Base-by-base conservation (phyloP, 2,329 filamentous ascomycete species). In the Neopestalotiopsis sp. region DNA sequence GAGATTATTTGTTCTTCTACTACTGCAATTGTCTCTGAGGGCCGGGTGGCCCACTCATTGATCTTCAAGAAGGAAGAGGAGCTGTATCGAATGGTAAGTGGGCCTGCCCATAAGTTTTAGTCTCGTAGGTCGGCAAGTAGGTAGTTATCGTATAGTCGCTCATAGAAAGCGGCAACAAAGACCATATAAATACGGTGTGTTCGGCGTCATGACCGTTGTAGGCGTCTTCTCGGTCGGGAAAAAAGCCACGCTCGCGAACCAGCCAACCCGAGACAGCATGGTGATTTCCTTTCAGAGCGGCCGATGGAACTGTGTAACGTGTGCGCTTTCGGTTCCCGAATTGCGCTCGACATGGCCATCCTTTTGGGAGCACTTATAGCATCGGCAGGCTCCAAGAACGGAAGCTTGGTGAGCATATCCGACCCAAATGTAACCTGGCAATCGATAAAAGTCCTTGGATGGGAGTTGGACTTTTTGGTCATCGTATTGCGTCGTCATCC, bases 361-460 rank as follows among this genome's bases (percentile, higher is more conserved):
- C 34, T 38, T 32, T 38, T 34, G 32, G 13, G 10, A 34, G 30
- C 14, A 30, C 34, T 6, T 38, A 14, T 17, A 49, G 32, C 42
- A 24, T 10, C 49, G 17, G 49, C n/a, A 20, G 42, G 42, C n/a
- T n/a, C 28, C 49, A 66, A 34, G 63, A 66, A 66, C 24, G 63
- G 63, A 57, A 56, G 49, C 42, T 66, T 66, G n/a, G 32, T 32
- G 13, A 20, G n/a, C 42, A 57, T 17, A 40, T 64, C 61, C 5
- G 30, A 40, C 59, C 34, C 45, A 17, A 28, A 45, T 65, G 24
- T 40, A 32, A 65, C 62, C 40, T 24, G n/a, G 40, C 13, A 4
- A 65, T 45, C 45, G 40, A 40, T 20, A 65, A 45, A 10, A 40
- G 7, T 20, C 32, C 34, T 30, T 20, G n/a, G 59, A 62, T 34